These are phyloP conservation scores for Hymenoscyphus linearis DNA, from an alignment of 2,329 filamentous ascomycete species.

Conservation along the genomic window DNA sequence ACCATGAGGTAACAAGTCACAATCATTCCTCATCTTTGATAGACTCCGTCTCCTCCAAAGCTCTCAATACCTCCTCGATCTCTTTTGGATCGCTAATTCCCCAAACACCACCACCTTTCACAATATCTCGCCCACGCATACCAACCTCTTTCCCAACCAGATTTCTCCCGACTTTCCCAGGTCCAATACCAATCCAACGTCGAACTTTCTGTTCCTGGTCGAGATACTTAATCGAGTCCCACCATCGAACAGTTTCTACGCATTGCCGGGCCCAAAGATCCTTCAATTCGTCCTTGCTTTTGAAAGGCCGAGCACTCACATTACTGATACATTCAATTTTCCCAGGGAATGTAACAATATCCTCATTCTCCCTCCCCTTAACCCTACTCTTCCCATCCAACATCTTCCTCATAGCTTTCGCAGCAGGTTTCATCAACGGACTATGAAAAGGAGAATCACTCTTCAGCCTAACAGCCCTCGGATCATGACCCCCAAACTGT, in stretches of 20 bases:
- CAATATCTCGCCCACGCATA: conserved; percentile 68
- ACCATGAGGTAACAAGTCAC: neutral
- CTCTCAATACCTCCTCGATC: conserved; percentile 62
- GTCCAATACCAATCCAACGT: conserved; percentile 87
- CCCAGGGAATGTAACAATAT: conserved; percentile 71
- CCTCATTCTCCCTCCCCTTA: conserved; percentile 48
- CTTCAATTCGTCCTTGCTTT: conserved; percentile 67
- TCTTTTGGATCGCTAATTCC: conserved; percentile 77
- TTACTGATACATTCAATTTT: conserved; percentile 78
- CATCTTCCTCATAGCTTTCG: conserved; percentile 64
- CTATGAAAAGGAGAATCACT: conserved; percentile 89
- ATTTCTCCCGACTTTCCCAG: conserved; percentile 89
- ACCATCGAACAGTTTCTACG: conserved; percentile 92
- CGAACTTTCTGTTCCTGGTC: conserved; percentile 77
- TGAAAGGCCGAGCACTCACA: conserved; percentile 74
- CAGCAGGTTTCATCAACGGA: conserved; percentile 83
- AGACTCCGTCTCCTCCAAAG: conserved; percentile 58
- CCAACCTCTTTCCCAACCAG: conserved; percentile 93
- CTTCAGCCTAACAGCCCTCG: conserved; percentile 78
- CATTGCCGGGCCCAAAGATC: conserved; percentile 75
- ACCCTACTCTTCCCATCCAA: conserved; percentile 55
- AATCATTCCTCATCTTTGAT: conserved; percentile 24
- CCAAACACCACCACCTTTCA: conserved; percentile 91
- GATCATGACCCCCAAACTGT: conserved; percentile 88
- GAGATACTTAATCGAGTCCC: conserved; percentile 85